A percentile compares a stretch with the other conserved stretches of the same genome.
Conservation (phyloP, 129 eudicot species). For the Glebionis coronaria region DNA sequence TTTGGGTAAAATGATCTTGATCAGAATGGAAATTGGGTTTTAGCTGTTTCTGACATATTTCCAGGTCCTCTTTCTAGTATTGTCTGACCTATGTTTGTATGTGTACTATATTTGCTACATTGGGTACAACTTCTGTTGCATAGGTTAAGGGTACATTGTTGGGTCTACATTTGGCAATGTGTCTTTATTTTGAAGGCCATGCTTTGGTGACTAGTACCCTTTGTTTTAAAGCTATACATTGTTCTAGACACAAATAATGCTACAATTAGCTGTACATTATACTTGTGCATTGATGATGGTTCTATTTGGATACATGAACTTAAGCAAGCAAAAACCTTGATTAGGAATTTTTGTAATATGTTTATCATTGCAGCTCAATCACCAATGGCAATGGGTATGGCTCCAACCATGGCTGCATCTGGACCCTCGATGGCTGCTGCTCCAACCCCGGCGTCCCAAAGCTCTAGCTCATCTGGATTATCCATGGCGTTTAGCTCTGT, state of each 20-base stretch:
- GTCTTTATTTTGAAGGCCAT: not conserved
- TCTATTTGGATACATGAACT: no score
- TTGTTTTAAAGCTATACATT: slow-evolving; percentile 8
- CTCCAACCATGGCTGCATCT: slow-evolving; percentile 26
- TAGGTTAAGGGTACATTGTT: slow-evolving; percentile 4
- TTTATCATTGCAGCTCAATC: slow-evolving; percentile 31
- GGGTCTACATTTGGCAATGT: slow-evolving; percentile 13
- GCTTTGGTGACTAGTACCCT: not conserved
- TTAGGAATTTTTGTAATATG: slow-evolving; percentile 2
- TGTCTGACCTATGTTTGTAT: slow-evolving; percentile 4
- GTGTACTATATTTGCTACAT: slow-evolving; percentile 23
- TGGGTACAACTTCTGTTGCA: slow-evolving; percentile 30
- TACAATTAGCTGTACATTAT: no score
- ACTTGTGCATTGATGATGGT: no score
- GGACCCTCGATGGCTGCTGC: slow-evolving; percentile 29
- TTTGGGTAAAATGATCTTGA: not conserved
- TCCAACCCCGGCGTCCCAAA: slow-evolving; percentile 29
- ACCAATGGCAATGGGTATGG: slow-evolving; percentile 29
- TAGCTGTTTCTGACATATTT: slow-evolving; percentile 22
- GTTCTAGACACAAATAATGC: no score
- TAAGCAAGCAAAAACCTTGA: not conserved
- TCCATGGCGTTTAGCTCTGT: slow-evolving; percentile 2
- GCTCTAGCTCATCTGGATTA: slow-evolving; percentile 23
- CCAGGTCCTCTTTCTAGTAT: slow-evolving; percentile 20
- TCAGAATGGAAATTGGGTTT: slow-evolving; percentile 20